Evolutionary conservation across 371 early-diverging fungal species (phyloP).

Genomic region (Ecytonucleospora hepatopenaei): DNA sequence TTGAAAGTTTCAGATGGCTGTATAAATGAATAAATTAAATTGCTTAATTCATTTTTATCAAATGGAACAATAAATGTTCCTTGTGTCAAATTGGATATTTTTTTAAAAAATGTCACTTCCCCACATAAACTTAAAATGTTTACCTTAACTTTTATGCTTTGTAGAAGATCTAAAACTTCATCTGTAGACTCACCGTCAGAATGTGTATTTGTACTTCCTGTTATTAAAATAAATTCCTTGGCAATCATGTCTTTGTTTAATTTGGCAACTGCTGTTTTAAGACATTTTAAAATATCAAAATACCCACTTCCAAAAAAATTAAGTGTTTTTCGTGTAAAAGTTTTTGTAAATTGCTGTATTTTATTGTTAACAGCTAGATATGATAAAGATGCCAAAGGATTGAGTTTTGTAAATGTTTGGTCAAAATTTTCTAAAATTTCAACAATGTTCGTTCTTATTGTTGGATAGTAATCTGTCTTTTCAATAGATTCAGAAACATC

Average conservation of each 20-base stretch:
- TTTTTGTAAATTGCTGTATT: conserved; percentile 12
- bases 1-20: conserved; percentile 29
- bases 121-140: conserved; percentile 48
- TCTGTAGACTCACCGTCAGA: conserved; percentile 11
- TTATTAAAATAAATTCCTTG: conserved; percentile 40
- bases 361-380: conserved; percentile 19
- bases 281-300: conserved; percentile 36
- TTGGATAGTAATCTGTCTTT: conserved; percentile 37
- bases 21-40: conserved; percentile 27
- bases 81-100: conserved; percentile 34
- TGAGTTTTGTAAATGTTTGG: conserved; percentile 16
- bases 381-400: conserved; percentile 41
- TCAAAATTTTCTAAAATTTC: conserved; percentile 18
- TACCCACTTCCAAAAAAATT: conserved; percentile 29
- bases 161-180: conserved; percentile 17
- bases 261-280: conserved; percentile 21
- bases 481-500: conserved; percentile 43
- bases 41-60: conserved; percentile 28
- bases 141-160: conserved; percentile 38
- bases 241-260: conserved; percentile 17
- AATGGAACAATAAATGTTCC: conserved; percentile 47
- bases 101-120: conserved; percentile 46
- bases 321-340: conserved; percentile 14
- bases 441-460: conserved; percentile 21
- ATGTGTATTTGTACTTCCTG: conserved; percentile 20